Base-by-base conservation (phyloP, 2,329 filamentous ascomycete genomes). In the Phyllosticta paracitricarpa region DNA sequence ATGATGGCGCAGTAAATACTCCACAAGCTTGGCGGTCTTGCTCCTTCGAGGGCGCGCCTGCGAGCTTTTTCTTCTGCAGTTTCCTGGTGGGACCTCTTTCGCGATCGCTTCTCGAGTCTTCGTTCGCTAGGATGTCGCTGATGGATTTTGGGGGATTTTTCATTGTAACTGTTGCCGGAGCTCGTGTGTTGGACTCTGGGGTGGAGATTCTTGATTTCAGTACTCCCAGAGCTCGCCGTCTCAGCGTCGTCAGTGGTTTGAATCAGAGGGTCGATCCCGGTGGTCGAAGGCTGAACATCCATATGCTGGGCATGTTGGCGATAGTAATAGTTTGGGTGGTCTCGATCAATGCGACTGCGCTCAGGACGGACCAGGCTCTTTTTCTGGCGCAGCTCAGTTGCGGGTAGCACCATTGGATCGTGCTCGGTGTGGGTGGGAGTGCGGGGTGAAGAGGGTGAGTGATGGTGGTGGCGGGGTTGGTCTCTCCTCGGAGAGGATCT, bases 301-400 rank as follows among this genome's bases (percentile, higher is more conserved):
- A 99, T 97, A 65, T 93, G 89, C 68, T 91, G 89, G 9, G 95
- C 91, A 83, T 96, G 92, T 73, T 96, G 89, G 67, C 91, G 86
- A 75, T 99, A 99, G 76, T 97, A 84, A 71, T 97, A 99, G 73
- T 97, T 95, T 14, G 92, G 91, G 72, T 97, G 91, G 67, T 92
- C 89, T 65, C 82, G 86, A 67, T 92, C 89, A 67, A 96, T 90
- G 67, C 89, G 85, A 69, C 88, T 88, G 66, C 94, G 85, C 76
- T 99, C 94, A 0, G 94, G 94, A 64, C 89, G 83, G 70, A 99
- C 87, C 65, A 99, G 79, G 73, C 90, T 97, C 72, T 89, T 86
- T 76, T 97, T 97, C 68, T 92, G 85, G 63, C 76, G 73, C 62
- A 86, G 67, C 17, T 85, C 83, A 19, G 71, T 73, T 33, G 69